Percentiles rank a stretch among this genome's conserved stretches.
Conservation (phyloP, 2,329 filamentous ascomycete species). For the Bretziella fagacearum region DNA sequence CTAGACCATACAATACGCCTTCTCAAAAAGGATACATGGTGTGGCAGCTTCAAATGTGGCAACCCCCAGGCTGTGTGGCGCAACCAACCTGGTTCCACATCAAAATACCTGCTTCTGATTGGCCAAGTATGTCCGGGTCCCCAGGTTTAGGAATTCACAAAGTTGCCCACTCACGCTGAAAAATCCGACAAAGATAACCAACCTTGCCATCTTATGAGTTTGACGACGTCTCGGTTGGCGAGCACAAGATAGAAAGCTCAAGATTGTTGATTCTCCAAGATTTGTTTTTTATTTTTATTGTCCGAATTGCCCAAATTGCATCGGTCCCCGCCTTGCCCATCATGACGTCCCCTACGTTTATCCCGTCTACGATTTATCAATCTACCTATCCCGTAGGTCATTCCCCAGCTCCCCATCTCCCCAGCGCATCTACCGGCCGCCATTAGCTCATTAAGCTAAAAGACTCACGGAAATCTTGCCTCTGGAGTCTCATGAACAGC, state of each 20-base stretch:
- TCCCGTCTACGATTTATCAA: conserved; percentile 52
- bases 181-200: background rate
- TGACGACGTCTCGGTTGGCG: background rate
- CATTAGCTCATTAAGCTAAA: too few relatives aligned
- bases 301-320: too few relatives aligned
- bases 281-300: too few relatives aligned
- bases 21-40: conserved; percentile 10
- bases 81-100: background rate
- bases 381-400: conserved; percentile 79
- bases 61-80: background rate
- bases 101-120: background rate
- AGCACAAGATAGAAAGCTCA: too few relatives aligned
- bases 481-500: too few relatives aligned
- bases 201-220: background rate
- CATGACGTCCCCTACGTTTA: conserved; percentile 13
- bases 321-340: too few relatives aligned
- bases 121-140: background rate
- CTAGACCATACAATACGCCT: background rate
- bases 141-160: background rate
- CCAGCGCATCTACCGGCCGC: too few relatives aligned
- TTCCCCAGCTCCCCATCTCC: too few relatives aligned
- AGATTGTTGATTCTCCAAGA: too few relatives aligned
- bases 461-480: too few relatives aligned
- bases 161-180: background rate
- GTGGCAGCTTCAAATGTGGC: background rate